phyloP scores from a whole-genome alignment of 306 rosid species.

The Phaseolus lunatus region DNA sequence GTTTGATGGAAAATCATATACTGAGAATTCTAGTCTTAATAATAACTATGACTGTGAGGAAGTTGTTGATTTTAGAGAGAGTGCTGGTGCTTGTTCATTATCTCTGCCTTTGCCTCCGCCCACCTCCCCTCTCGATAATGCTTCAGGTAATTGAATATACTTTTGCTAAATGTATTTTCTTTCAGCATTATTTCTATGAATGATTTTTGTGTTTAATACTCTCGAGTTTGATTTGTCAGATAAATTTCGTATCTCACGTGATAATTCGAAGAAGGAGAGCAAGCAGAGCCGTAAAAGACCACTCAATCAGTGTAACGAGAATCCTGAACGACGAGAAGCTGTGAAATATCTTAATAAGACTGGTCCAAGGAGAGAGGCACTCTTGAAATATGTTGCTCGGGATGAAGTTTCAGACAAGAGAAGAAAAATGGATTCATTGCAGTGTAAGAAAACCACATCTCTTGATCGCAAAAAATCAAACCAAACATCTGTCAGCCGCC shows the following conservation, averaged over 20 bases:
- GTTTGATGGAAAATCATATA: constrained; percentile 29
- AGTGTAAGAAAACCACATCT: constrained; percentile 52
- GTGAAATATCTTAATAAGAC: constrained; percentile 55
- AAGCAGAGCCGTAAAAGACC: constrained; percentile 44
- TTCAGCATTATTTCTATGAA: neutral
- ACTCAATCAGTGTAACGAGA: constrained; percentile 40
- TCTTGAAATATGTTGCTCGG: constrained; percentile 35
- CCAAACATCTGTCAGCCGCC: constrained; percentile 52
- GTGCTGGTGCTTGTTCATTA: constrained; percentile 45
- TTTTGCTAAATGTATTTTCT: neutral
- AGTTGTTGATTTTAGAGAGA: constrained; percentile 35
- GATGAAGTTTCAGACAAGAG: constrained; percentile 57
- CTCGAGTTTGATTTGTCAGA: constrained; percentile 51
- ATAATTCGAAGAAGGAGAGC: constrained; percentile 55
- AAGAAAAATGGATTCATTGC: constrained; percentile 53
- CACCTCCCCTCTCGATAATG: constrained; percentile 56
- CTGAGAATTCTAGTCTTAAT: constrained; percentile 21
- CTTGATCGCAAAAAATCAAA: constrained; percentile 53
- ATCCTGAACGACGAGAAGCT: constrained; percentile 59
- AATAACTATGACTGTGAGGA: constrained; percentile 1
- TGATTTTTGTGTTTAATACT: constrained; percentile 33
- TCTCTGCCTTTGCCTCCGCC: constrained; percentile 60
- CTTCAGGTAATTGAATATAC: constrained; percentile 60
- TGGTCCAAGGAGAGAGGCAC: constrained; percentile 52
- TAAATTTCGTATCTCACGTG: constrained; percentile 46